Evolutionary conservation across 371 early-diverging fungal genomes (phyloP), one percentile per base, ranked within the genome.

Genomic region (Mortierella sp.): DNA sequence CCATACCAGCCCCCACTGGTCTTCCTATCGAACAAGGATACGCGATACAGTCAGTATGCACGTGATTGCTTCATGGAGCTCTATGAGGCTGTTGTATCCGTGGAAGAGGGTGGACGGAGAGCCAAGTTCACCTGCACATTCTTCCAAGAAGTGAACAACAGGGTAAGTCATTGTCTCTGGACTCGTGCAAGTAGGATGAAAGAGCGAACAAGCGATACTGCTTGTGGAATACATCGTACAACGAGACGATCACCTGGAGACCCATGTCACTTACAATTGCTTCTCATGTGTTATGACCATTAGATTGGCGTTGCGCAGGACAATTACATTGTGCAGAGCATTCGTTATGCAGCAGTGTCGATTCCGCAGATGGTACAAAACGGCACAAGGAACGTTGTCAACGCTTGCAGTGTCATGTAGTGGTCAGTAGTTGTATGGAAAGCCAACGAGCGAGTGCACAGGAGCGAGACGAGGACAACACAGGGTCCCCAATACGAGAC

Each of bases 111-210:
- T 17, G 81, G 81, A n/a, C 65, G 67, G 31, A 78, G 80, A 27
- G 80, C 79, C 46, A 80, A 83, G 39, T 88, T 88, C 44, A 84
- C 82, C 0, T 88, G 86, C 64, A 80, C 73, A 0, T 86, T 85
- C 81, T 76, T 88, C 48, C 81, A 81, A 58, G 86, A 85, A 39
- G 85, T 88, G 51, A 76, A 76, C 54, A 76, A 76, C 48, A 50
- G 49, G 56, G 54, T 60, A 60, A 22, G 59, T n/a, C 24, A 22
- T 24, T 8, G 2, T 17, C 14, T 22, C 6, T 12, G 14, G 46
- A 21, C 46, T 48, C 24, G 24, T 25, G 10, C 34, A 10, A 34
- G 10, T 10, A 34, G 34, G 34, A 34, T 34, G 10, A 34, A 4
- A 34, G 34, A 34, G 10, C 34, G 34, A 10, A 34, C 34, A 10